Evolutionary conservation across 768 basidiomycete species (phyloP), one percentile per base, ranked within the genome.

Genomic region (Kwoniella sp.): DNA sequence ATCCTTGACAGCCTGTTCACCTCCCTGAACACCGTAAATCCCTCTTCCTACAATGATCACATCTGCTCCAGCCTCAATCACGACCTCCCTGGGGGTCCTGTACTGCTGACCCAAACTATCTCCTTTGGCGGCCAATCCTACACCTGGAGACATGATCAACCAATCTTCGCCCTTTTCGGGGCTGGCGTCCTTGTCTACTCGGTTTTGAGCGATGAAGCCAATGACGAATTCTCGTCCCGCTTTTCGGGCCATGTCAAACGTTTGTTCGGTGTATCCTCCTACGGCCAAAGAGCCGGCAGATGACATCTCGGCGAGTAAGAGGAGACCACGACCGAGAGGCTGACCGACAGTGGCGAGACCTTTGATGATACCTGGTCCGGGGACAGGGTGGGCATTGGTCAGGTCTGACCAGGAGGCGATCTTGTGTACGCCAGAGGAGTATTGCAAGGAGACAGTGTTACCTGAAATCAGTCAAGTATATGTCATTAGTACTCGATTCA

Each of bases 11-110:
- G 76, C 82, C 61, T 80, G 73, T 51, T 74, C 76, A 29, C 79
- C 82, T 24, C 81, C 80, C 30, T 81, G 81, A 49, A 84, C 83
- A 21, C 90, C 92, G 79, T 96, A 94, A 40, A 99, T 88, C 0
- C 96, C 96, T 64, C 96, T 83, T 27, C 96, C 96, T 50, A 99
- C 96, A 63, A 99, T 98, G 76, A 98, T 98, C 22, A 98, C 85
- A 81, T 99, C 96, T 78, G 91, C 91, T 27, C 92, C 94, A 49
- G 85, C 85, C 49, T 89, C 86, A 19, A 85, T 76, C 27, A 99
- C 82, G 25, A 94, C 94, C 77, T 94, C 84, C 30, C 85, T 81
- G 1, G 96, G 96, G 2, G 93, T 92, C 60, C 91, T 84, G 79
- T 98, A 98, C 79, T 96, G 92, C 80, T 98, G 95, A 19, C 94